Evolutionary conservation across 1,284 basidiomycete genomes (phyloP).

Genomic region (Lignosus rhinocerotis): DNA sequence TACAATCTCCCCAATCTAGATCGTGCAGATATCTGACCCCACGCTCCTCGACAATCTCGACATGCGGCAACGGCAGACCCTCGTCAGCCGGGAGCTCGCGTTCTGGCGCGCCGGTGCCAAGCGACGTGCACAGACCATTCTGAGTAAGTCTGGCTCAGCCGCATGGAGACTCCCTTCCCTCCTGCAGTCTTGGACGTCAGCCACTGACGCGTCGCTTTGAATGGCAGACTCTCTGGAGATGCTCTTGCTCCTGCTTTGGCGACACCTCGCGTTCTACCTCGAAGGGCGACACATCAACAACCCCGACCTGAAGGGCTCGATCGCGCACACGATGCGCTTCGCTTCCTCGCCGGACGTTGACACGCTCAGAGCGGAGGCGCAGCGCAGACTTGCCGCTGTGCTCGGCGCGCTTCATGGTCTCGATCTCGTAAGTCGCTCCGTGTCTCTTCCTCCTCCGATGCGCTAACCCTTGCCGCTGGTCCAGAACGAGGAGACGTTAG

Average conservation of each 20-base stretch:
- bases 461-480: background rate
- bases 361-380: constrained; percentile 55
- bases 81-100: constrained; percentile 63
- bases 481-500: constrained; percentile 28
- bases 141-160: constrained; percentile 44
- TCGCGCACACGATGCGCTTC: constrained; percentile 54
- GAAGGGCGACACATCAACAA: constrained; percentile 41
- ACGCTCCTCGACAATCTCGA: constrained; percentile 64
- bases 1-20: constrained; percentile 36
- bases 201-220: constrained; percentile 5
- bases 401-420: constrained; percentile 51
- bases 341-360: constrained; percentile 53
- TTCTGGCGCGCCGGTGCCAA: constrained; percentile 46
- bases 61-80: constrained; percentile 62
- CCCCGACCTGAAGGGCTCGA: constrained; percentile 40
- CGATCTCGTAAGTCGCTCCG: constrained; percentile 44
- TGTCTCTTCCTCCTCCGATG: background rate
- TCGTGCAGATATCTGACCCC: constrained; percentile 55
- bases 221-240: constrained; percentile 75
- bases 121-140: constrained; percentile 50
- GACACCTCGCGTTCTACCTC: constrained; percentile 73
- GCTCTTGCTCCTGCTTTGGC: constrained; percentile 81
- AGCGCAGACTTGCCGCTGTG: constrained; percentile 49
- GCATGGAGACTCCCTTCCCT: background rate
- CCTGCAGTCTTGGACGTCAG: background rate